Base-by-base conservation (phyloP, 176 grass and related monocot species). In the Musa troglodytarum region DNA sequence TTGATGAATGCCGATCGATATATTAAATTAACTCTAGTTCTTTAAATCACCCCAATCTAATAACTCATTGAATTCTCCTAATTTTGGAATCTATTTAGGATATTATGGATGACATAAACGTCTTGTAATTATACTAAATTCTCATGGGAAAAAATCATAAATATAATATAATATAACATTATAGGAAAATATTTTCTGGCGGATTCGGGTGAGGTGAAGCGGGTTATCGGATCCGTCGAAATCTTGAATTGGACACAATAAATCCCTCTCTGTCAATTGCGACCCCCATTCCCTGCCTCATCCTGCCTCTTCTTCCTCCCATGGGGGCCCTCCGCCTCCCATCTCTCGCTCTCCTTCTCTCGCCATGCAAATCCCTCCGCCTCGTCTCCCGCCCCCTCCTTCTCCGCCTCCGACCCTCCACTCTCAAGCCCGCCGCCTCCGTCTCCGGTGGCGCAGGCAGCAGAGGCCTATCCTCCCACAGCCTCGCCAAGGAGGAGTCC, bases 301-400 rank as follows among this genome's bases (percentile, higher is more conserved):
- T 65, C 23, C 2, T 26, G 28, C 63, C 12, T 13, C 63, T 29
- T 13, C 80, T 56, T 71, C 34, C 80, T 56, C 76, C 68, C 0
- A 96, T 96, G 93, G 87, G 81, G 69, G 83, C 89, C 81, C 71
- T 90, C 55, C 86, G 88, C 73, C 93, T 89, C 83, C 87, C 91
- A 69, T 80, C 81, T 19, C 80, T 96, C 85, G 67, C 80, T 34
- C 85, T 79, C 64, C 56, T 90, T 65, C 83, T 87, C 76, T 77
- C 71, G 63, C 77, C 81, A 65, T 81, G 75, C n/a, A 82, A 16
- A 53, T 34, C 75, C n/a, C 61, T 77, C 6, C 58, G 59, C 20
- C 8, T 19, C 5, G 53, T 52, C 87, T 82, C 61, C 79, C 85
- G 65, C 69, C 87, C 68, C 81, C 72, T 4, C 53, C 17, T 20